These are phyloP conservation scores for Schizosaccharomyces pombe DNA, from an alignment of 805 yeast species.

Conservation along the genomic window ASM294v3 CU329670.1:3384001-3384500, in stretches of 20 bases:
- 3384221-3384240: constrained; percentile 4
- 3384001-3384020: too few relatives aligned
- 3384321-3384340: constrained; percentile 86
- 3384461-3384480: too few relatives aligned
- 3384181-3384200: not conserved
- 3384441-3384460: too few relatives aligned
- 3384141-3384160: not conserved
- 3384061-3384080: not conserved
- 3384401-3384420: too few relatives aligned
- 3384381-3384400: too few relatives aligned
- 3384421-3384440: too few relatives aligned
- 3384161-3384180: not conserved
- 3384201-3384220: not conserved
- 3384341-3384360: not conserved
- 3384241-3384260: not conserved
- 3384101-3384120: not conserved
- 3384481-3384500: too few relatives aligned
- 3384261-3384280: constrained; percentile 9
- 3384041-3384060: not conserved
- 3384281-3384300: constrained; percentile 95
- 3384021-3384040: not conserved
- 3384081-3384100: not conserved
- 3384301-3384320: constrained; percentile 97
- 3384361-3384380: too few relatives aligned
- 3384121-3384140: not conserved